Evolutionary conservation across 768 basidiomycete genomes (phyloP), one percentile per base, ranked within the genome.

Genomic region (Lentinula edodes): DNA sequence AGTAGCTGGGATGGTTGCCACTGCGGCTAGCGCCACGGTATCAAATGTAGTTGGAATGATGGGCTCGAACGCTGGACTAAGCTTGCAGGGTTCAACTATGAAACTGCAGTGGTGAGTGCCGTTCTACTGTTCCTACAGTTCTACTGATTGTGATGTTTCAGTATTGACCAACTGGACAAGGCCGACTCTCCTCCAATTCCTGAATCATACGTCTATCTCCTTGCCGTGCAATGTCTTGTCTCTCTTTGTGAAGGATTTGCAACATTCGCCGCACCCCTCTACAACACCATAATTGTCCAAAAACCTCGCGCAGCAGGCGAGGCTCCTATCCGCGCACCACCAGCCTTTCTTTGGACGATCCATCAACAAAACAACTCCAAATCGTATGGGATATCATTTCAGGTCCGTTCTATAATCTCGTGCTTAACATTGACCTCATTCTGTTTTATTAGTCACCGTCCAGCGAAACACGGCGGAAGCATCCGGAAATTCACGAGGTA

Each of bases 131-230:
- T 9, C 38, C 38, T 39, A 39, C 20, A n/a, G n/a, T 41, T 54
- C n/a, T 66, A 39, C 62, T 60, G 42, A 43, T 60, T 50, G 56
- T 56, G 5, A 46, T 36, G 3, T 41, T 56, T 5, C 67, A 97
- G 95, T 71, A 98, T 99, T 66, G 96, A 99, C 71, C 97, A 98
- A 72, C 84, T 98, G 12, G 96, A 99, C 76, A 99, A 99, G 72
- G 90, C 93, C 0, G 97, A 99, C 66, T 86, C 95, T 0, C 97
- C 97, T 0, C 80, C 86, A 0, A 95, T 98, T 58, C 96, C 97
- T 0, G 97, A 99, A 62, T 82, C 90, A 3, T 98, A 99, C 70
- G 83, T 96, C 64, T 96, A 95, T 69, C 88, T 99, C 7, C 83
- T 99, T 1, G 92, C 87, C 0, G 83, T 97, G 0, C 95, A 98